Conservation (phyloP, 2,329 filamentous ascomycete genomes). For the Fusarium coicis region DNA sequence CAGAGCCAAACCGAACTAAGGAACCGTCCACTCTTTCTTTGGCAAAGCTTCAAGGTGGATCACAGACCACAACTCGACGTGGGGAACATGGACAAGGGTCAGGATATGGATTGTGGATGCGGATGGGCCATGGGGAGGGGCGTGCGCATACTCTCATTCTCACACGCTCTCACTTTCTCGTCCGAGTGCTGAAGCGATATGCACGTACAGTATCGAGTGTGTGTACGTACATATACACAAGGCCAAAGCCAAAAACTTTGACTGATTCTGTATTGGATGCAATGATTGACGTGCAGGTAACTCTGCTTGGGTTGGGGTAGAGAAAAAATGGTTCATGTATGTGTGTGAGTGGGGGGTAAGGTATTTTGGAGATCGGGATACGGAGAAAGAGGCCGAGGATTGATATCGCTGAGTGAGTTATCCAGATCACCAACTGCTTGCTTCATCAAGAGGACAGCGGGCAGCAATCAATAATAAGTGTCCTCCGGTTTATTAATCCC, state of each 20-base stretch:
- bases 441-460: background rate
- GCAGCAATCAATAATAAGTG: background rate
- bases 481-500: constrained; percentile 4
- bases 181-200: background rate
- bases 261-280: constrained; percentile 16
- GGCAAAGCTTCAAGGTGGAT: constrained; percentile 19
- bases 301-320: constrained; percentile 18
- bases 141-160: constrained; percentile 20
- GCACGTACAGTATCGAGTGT: background rate
- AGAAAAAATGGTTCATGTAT: constrained; percentile 16
- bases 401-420: background rate
- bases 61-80: constrained; percentile 27
- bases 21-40: constrained; percentile 19
- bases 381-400: background rate
- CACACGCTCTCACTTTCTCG: background rate
- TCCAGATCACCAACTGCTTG: background rate
- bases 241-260: constrained; percentile 8
- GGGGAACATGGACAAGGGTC: constrained; percentile 31
- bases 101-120: constrained; percentile 18
- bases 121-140: constrained; percentile 30
- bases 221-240: constrained; percentile 21
- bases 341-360: constrained; percentile 16
- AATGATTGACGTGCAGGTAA: constrained; percentile 19
- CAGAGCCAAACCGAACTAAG: constrained; percentile 36
- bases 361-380: constrained; percentile 6